Evolutionary conservation across 345 rosid species (phyloP).

Genomic region (Excoecaria cochinchinensis): DNA sequence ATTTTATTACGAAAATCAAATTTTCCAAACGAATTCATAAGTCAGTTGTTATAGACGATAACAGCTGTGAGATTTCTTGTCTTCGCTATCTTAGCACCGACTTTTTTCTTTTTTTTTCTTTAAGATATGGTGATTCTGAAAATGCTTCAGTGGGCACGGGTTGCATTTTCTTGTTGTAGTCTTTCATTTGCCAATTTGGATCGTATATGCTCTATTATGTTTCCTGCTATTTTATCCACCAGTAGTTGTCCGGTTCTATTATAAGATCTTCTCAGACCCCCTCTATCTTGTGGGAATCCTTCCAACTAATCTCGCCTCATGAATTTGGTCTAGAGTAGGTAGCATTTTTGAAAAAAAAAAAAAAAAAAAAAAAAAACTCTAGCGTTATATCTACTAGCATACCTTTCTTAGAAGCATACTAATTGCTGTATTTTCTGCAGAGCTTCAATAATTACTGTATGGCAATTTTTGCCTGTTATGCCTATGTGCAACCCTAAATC

Average conservation of each 20-base stretch:
- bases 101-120: neutral
- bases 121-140: neutral
- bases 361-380: neutral
- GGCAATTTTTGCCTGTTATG: conserved; percentile 2
- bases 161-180: neutral
- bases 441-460: neutral
- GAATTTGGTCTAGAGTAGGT: too few relatives aligned
- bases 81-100: neutral
- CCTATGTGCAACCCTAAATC: neutral
- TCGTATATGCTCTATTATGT: conserved; percentile 5
- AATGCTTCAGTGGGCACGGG: conserved; percentile 1
- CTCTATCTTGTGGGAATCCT: neutral
- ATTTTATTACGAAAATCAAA: neutral
- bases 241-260: neutral
- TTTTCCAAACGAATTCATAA: neutral
- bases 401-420: neutral
- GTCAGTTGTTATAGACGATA: neutral
- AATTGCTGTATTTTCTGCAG: neutral
- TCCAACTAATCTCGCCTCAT: neutral
- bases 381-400: neutral
- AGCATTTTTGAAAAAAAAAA: neutral
- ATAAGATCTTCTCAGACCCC: neutral
- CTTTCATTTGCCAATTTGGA: conserved; percentile 9
- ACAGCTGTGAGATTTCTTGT: conserved; percentile 2
- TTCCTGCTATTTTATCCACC: conserved; percentile 5